These are phyloP conservation scores for Globisporangium spiculum DNA, from an alignment of 352 stramenopile species.

Conservation along the genomic window DNA sequence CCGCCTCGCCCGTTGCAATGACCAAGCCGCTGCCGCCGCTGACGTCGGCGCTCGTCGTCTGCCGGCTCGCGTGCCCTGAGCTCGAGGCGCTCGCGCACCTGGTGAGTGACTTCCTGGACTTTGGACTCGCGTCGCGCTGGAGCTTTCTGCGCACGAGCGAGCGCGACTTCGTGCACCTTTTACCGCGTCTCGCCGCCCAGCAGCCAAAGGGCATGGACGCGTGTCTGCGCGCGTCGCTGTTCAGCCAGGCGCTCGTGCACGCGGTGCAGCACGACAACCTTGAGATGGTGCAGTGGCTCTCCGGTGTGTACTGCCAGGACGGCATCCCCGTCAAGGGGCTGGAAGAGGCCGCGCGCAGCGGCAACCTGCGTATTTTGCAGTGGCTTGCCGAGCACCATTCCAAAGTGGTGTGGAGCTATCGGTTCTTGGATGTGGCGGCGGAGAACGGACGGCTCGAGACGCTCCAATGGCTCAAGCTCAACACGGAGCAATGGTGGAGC, in stretches of 20 bases:
- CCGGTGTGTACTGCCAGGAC: not conserved
- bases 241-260: slow-evolving; percentile 3
- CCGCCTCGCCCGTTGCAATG: not conserved
- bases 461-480: slow-evolving; percentile 13
- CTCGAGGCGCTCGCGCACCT: slow-evolving; percentile 16
- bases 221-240: slow-evolving; percentile 5
- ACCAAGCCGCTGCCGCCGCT: slow-evolving; percentile 7
- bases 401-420: slow-evolving; percentile 17
- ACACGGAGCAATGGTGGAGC: slow-evolving; percentile 15
- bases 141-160: slow-evolving; percentile 14
- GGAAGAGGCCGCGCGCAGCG: slow-evolving; percentile 8
- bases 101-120: slow-evolving; percentile 16
- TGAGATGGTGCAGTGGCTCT: slow-evolving; percentile 15
- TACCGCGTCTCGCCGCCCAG: slow-evolving; percentile 6
- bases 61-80: slow-evolving; percentile 5
- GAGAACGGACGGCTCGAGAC: slow-evolving; percentile 8
- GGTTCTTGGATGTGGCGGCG: slow-evolving; percentile 7
- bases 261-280: slow-evolving; percentile 11
- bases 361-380: slow-evolving; percentile 7
- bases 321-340: slow-evolving; percentile 9
- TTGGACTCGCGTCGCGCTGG: slow-evolving; percentile 3
- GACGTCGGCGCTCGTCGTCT: slow-evolving; percentile 15
- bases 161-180: slow-evolving; percentile 4
- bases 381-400: slow-evolving; percentile 11
- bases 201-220: slow-evolving; percentile 1